Conservation (phyloP, 2,329 filamentous ascomycete species). For the Aulographum hederae region DNA sequence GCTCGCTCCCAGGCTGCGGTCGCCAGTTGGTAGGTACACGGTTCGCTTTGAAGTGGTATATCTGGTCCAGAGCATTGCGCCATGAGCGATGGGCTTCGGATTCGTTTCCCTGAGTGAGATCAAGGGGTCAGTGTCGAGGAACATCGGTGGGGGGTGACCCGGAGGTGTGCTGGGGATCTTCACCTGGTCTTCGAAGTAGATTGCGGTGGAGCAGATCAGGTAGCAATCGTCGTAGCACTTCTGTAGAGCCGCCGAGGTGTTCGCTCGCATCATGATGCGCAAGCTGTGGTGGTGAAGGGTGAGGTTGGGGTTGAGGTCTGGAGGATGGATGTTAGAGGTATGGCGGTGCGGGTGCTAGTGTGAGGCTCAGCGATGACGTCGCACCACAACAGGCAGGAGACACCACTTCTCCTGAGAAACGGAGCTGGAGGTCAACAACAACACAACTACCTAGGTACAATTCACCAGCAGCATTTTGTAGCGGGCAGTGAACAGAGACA, state of each 20-base stretch:
- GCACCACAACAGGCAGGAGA: no score
- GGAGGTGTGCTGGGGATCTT: conserved; percentile 10
- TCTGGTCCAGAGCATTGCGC: conserved; percentile 73
- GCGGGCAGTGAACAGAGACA: no score
- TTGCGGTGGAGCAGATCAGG: conserved; percentile 81
- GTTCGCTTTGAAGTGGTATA: conserved; percentile 70
- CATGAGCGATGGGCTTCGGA: conserved; percentile 78
- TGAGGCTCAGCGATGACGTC: no score
- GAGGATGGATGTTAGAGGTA: neutral
- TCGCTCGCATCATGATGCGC: conserved; percentile 4
- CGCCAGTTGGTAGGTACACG: conserved; percentile 50
- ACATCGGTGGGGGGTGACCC: neutral
- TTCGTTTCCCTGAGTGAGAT: conserved; percentile 77
- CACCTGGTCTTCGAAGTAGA: conserved; percentile 91
- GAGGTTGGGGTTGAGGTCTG: neutral
- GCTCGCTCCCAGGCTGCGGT: conserved; percentile 67
- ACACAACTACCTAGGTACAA: no score
- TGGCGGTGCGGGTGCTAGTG: neutral
- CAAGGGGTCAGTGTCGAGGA: conserved; percentile 1
- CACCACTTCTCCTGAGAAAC: no score
- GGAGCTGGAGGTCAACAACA: no score
- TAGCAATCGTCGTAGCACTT: conserved; percentile 98
- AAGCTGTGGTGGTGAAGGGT: neutral
- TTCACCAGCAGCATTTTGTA: no score
- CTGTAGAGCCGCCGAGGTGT: conserved; percentile 49